Evolutionary conservation across 2,329 filamentous ascomycete genomes (phyloP).

Genomic region (Scedosporium boydii): DNA sequence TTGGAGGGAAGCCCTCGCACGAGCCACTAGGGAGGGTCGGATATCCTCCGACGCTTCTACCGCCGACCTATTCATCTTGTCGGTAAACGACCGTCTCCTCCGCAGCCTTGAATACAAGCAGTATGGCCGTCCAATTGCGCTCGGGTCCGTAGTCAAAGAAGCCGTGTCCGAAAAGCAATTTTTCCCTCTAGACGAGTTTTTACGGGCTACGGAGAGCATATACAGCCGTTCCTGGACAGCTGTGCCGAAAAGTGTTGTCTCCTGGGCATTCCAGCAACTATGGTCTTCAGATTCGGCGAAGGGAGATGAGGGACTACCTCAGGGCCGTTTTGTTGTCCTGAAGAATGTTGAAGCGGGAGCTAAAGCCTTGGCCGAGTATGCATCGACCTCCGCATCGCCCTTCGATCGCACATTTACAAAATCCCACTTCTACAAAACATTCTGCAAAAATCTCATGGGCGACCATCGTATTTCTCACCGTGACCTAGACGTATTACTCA

Average conservation of each 20-base stretch:
- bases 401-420: constrained; percentile 62
- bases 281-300: constrained; percentile 45
- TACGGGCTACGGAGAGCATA: constrained; percentile 56
- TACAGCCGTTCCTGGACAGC: constrained; percentile 61
- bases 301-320: constrained; percentile 45
- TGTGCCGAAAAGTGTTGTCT: constrained; percentile 59
- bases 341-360: constrained; percentile 51
- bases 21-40: constrained; percentile 54
- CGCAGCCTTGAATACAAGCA: constrained; percentile 65
- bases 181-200: constrained; percentile 61
- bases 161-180: constrained; percentile 60
- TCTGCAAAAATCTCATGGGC: constrained; percentile 41
- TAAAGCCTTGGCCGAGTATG: constrained; percentile 39
- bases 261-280: constrained; percentile 65
- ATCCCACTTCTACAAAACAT: constrained; percentile 51
- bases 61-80: constrained; percentile 41
- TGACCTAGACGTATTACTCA: constrained; percentile 62
- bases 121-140: constrained; percentile 70
- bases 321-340: constrained; percentile 56
- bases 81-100: constrained; percentile 53
- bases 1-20: constrained; percentile 67
- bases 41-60: constrained; percentile 29
- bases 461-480: constrained; percentile 43
- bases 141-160: constrained; percentile 70
- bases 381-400: constrained; percentile 32